Base-by-base conservation (phyloP, 768 basidiomycete species). In the Mycena crocata region DNA sequence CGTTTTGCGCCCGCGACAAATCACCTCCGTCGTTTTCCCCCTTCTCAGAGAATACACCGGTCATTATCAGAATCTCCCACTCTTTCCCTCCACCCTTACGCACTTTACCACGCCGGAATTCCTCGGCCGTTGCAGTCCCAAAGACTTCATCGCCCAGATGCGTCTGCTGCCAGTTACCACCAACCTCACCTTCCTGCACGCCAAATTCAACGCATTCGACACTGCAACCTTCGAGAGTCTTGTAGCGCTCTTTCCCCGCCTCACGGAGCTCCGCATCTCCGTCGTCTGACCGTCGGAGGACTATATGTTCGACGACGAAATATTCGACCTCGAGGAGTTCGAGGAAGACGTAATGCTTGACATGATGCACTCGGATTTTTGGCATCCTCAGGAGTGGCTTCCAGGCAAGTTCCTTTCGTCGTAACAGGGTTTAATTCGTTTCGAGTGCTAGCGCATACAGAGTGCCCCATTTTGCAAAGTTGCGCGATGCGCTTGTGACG, bases 401-500 rank as follows among this genome's bases (percentile, higher is more conserved):
- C 21, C 42, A 21, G 30, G 21, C 32, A 23, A 30, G 28, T 34
- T 2, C 5, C 12, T 48, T 51, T 51, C 49, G n/a, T 51, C 32
- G 9, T 34, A 32, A 32, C 5, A 12, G 21, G 32, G 9, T 17
- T 32, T 7, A 15, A 34, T 10, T 5, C 31, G n/a, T n/a, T n/a
- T n/a, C 31, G 19, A 1, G 3, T 13, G 8, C 31, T 51, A 35
- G 42, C 35, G 44, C 34, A 8, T 46, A 46, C 24, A 46, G 21
- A 19, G 3, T 55, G 2, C 52, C 51, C 9, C 24, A 62, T 32
- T 62, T 62, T 13, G 5, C 61, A 26, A n/a, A 30, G 28, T 10
- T 62, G 52, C 61, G 61, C 30, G 61, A 62, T 17, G 26, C 32
- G 10, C 23, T 62, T 26, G 52, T 46, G 9, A 52, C 52, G 44